Evolutionary conservation across 1,284 basidiomycete species (phyloP).

Genomic region (Cutaneotrichosporon sp.): DNA sequence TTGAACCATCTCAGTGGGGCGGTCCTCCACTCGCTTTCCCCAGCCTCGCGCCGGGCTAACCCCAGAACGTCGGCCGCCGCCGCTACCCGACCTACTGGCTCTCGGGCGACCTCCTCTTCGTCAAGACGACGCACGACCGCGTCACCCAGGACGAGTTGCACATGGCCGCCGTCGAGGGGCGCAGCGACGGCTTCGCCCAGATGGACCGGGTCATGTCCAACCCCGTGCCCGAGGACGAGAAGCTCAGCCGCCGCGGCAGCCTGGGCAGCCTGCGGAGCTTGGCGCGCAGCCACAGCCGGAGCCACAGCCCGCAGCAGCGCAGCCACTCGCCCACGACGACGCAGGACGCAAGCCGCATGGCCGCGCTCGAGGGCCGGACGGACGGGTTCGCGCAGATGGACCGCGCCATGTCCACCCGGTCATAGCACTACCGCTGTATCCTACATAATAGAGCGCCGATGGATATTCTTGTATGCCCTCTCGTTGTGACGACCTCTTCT

Average conservation of each 20-base stretch:
- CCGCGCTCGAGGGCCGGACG: slow-evolving; percentile 17
- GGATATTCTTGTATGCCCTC: too few relatives aligned
- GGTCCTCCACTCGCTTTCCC: too few relatives aligned
- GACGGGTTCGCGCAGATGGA: slow-evolving; percentile 12
- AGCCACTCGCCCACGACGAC: too few relatives aligned
- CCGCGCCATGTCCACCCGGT: not conserved
- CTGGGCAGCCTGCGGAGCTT: not conserved
- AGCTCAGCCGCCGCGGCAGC: not conserved
- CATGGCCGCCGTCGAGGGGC: slow-evolving; percentile 21
- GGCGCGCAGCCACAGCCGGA: not conserved
- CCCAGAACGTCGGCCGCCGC: slow-evolving; percentile 59
- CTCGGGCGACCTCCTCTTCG: slow-evolving; percentile 14
- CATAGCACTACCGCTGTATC: too few relatives aligned
- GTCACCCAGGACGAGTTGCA: slow-evolving; percentile 1
- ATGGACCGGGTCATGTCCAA: slow-evolving; percentile 4
- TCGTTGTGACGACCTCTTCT: too few relatives aligned
- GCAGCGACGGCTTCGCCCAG: slow-evolving; percentile 12
- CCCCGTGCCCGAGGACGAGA: not conserved
- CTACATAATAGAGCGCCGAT: too few relatives aligned
- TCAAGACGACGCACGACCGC: slow-evolving; percentile 1
- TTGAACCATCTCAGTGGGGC: too few relatives aligned
- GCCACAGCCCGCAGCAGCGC: not conserved
- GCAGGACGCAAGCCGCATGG: slow-evolving; percentile 8
- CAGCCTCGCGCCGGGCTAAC: too few relatives aligned
- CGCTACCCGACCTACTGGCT: slow-evolving; percentile 62